Percentiles rank a stretch among this genome's conserved stretches.
phyloP scores from a whole-genome alignment of 768 basidiomycete genomes.

The Lentinula boryana region DNA sequence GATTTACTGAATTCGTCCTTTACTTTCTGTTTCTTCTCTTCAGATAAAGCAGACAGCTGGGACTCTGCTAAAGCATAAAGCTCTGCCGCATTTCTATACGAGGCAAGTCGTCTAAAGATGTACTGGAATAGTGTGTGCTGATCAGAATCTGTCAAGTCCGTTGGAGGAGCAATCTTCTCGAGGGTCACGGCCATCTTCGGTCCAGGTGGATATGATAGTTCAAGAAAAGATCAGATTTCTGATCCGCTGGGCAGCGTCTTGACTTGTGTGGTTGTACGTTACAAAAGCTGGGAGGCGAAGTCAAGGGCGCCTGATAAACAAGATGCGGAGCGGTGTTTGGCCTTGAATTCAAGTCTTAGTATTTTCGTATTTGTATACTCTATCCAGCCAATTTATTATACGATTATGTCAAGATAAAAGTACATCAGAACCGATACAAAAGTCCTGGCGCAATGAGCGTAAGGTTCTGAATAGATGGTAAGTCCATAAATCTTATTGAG shows the following conservation, averaged over 20 bases:
- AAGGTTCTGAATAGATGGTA: neutral
- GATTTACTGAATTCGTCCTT: constrained; percentile 27
- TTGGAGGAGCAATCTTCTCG: constrained; percentile 25
- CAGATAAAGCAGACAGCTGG: constrained; percentile 14
- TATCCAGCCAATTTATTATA: neutral
- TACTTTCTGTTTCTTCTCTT: constrained; percentile 11
- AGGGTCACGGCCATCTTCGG: constrained; percentile 1
- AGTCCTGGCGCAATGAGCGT: neutral
- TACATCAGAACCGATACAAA: neutral
- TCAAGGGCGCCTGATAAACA: too few species aligned
- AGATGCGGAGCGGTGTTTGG: too few species aligned
- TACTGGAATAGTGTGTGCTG: constrained; percentile 34
- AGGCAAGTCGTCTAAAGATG: constrained; percentile 37
- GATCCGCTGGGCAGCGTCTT: too few species aligned
- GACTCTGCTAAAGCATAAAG: constrained; percentile 34
- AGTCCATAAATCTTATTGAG: neutral
- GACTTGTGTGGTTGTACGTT: too few species aligned
- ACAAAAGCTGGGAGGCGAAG: too few species aligned
- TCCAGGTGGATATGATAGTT: neutral
- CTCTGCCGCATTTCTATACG: constrained; percentile 36
- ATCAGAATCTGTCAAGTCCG: constrained; percentile 28
- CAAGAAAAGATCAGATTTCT: neutral
- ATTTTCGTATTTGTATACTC: neutral
- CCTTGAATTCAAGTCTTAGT: too few species aligned
- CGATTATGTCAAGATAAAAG: neutral